Base-by-base conservation (phyloP, 441 rosid species). In the Omphalea diandra region DNA sequence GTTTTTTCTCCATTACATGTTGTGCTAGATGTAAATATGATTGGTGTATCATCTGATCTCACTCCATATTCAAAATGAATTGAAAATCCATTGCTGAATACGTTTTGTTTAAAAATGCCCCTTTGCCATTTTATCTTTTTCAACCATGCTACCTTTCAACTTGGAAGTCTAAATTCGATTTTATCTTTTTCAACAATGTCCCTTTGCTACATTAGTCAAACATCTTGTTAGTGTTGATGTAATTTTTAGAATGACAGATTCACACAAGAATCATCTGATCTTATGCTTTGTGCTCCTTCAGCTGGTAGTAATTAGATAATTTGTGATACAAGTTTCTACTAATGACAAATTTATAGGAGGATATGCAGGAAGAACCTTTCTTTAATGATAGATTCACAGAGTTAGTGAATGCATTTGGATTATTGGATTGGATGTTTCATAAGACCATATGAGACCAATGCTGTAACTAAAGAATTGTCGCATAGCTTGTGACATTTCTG, bases 21-120 rank as follows among this genome's bases (percentile, higher is more conserved):
- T 56, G 22, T 36, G 27, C 46, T 67, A 8, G 11, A 56, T 68
- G 22, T 46, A 57, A 18, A 68, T 41, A n/a, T n/a, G n/a, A n/a
- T 26, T 24, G 29, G 3, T 7, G 18, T 7, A n/a, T 53, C 49
- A 38, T 43, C 54, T 56, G 18, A 43, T 56, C 31, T 68, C 57
- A 17, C 0, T 0, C 9, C 17, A 12, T 26, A 55, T 12, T 12
- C 35, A 40, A 27, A 41, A 17, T 53, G 50, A 6, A 54, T 57
- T 68, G 31, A 27, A n/a, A 38, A 55, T 68, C 26, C 41, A 29
- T 27, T 54, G 29, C 53, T 50, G 27, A 17, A n/a, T n/a, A n/a
- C n/a, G n/a, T n/a, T n/a, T n/a, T n/a, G n/a, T n/a, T n/a, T n/a
- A n/a, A n/a, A n/a, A n/a, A n/a, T n/a, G n/a, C n/a, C n/a, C n/a